Evolutionary conservation across 768 basidiomycete genomes (phyloP), one percentile per base, ranked within the genome.

Genomic region (Tylopilus subfusipes): DNA sequence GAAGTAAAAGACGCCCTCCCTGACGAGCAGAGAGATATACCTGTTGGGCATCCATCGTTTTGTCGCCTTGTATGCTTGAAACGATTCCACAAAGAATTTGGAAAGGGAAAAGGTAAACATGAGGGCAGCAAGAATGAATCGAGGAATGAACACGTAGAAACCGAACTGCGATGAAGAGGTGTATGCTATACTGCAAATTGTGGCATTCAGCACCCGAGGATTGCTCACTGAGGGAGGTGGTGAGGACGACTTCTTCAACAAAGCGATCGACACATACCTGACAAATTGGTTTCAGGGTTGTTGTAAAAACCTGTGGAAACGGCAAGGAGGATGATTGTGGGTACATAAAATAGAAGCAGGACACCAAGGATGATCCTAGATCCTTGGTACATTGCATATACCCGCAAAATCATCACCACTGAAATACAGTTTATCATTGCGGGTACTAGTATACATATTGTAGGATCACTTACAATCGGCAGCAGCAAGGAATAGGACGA

Each of bases 401-500:
- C 2, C 1, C 51, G 42, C 19, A 52, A 18, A 13, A 52, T 44
- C 51, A 52, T 52, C 10, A 45, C 21, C 25, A 45, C 51, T 52
- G 2, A 16, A 21, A 21, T 40, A 19, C 13, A 29, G 27, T 12
- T 29, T 5, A 39, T 21, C 4, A 22, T n/a, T n/a, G n/a, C n/a
- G n/a, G n/a, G n/a, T 1, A 19, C 4, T 43, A 11, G 5, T 7
- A 13, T 21, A 24, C 27, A 24, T 19, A 30, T 11, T 14, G 5
- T 29, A 45, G 24, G 4, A 13, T 45, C 51, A 29, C 51, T 25
- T 22, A 52, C 51, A 21, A n/a, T 52, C 51, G 5, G 36, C 34
- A 16, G 51, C 51, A 16, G 51, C 51, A 19, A 52, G 24, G 25
- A 52, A 52, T 2, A 16, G n/a, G n/a, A 52, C n/a, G 8, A 52